A percentile compares a stretch with the other conserved stretches of the same genome.
These are phyloP conservation scores for Fusarium sp. DNA, from an alignment of 2,329 filamentous ascomycete genomes.

Conservation along the genomic window DNA sequence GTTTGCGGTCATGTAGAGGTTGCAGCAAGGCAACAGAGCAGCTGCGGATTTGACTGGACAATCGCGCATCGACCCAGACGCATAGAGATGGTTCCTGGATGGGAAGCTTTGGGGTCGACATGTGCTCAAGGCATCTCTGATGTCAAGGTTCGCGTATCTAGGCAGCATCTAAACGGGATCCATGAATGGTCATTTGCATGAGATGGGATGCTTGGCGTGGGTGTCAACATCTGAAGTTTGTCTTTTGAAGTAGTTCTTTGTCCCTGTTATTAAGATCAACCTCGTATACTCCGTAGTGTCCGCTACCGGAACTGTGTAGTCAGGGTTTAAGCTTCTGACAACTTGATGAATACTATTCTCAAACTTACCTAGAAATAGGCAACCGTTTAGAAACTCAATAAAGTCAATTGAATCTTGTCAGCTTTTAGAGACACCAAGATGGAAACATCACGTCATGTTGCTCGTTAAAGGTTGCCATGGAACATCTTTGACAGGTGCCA, in stretches of 20 bases:
- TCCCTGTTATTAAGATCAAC: background rate
- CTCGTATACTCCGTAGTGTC: background rate
- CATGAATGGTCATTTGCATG: background rate
- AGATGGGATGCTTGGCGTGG: background rate
- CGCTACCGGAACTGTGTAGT: background rate
- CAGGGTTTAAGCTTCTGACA: background rate
- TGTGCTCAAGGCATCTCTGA: background rate
- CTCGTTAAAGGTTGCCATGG: background rate
- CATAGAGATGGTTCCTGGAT: background rate
- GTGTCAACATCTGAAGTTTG: background rate
- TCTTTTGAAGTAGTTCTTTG: background rate
- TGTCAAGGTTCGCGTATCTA: slow-evolving; percentile 9
- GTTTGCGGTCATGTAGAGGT: background rate
- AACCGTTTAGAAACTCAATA: background rate
- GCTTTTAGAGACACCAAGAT: background rate
- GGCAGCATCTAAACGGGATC: slow-evolving; percentile 3
- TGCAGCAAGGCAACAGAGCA: background rate
- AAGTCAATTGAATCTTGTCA: background rate
- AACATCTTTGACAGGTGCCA: slow-evolving; percentile 17
- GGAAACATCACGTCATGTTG: background rate
- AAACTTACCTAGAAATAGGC: background rate
- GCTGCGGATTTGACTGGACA: background rate
- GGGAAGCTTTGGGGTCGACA: background rate
- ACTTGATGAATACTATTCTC: background rate
- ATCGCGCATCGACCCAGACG: background rate